phyloP scores from a whole-genome alignment of 352 stramenopile species.

The Pythium inflatum region DNA sequence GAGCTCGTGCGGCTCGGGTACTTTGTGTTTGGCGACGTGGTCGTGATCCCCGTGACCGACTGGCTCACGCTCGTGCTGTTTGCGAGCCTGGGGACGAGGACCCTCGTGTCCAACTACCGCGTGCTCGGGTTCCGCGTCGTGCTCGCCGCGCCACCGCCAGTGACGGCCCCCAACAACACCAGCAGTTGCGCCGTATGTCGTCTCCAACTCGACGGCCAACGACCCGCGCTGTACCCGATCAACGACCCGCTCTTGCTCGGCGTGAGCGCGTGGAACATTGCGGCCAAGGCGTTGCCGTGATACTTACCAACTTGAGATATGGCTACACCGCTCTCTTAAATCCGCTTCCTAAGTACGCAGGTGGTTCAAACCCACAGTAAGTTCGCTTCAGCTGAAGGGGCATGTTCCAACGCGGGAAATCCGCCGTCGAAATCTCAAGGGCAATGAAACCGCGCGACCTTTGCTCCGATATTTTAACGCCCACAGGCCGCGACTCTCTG shows the following conservation, averaged over 20 bases:
- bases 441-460: background rate
- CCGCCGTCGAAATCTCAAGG: background rate
- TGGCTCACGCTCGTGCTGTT: conserved; percentile 30
- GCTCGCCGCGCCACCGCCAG: background rate
- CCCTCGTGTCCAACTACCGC: conserved; percentile 6
- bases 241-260: conserved; percentile 12
- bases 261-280: conserved; percentile 1
- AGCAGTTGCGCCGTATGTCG: background rate
- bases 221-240: background rate
- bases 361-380: background rate
- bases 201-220: background rate
- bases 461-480: too few relatives aligned
- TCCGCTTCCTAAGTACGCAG: background rate
- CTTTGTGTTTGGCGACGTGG: conserved; percentile 15
- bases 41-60: conserved; percentile 15
- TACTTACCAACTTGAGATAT: background rate
- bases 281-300: conserved; percentile 3
- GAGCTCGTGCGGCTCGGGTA: conserved; percentile 31
- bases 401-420: background rate
- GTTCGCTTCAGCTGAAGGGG: background rate
- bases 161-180: background rate
- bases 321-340: background rate
- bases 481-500: too few relatives aligned
- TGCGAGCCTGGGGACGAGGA: background rate
- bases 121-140: conserved; percentile 13